Base-by-base conservation (phyloP, 2,329 filamentous ascomycete species). In the Teratosphaeria nubilosa region DNA sequence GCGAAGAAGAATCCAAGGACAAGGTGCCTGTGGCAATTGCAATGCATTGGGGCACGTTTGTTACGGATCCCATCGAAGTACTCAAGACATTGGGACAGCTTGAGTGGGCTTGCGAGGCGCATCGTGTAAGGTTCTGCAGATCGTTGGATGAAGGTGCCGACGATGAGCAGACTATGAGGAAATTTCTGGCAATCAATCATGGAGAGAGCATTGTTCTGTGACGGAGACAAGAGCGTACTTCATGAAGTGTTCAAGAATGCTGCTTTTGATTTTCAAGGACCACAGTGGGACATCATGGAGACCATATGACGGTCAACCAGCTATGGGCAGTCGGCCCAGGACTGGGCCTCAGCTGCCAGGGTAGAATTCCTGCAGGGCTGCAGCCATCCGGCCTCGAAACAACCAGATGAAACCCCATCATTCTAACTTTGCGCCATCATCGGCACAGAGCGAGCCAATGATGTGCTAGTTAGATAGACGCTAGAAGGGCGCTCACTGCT, bases 41-140 rank as follows among this genome's bases (percentile, higher is more conserved):
- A 16, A 57, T 59, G 54, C 58, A 60, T 41, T 60, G 58, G 58
- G 58, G 58, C 34, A 60, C 58, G 6, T 60, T 54, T n/a, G 41
- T 55, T 1, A 56, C 37, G 16, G 52, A 57, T 14, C 27, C 55
- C 6, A 37, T 52, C 5, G 58, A 60, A 25, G 56, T 60, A 1
- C 22, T 60, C 13, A 55, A 57, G 52, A 57, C 58, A 3, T 25
- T 57, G 16, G 56, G 58, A 2, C 55, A 57, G 56, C 53, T 60
- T 2, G 52, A 60, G 41, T 57, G 56, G 58, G 58, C 58, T 55
- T 60, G 58, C 27, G 54, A 53, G n/a, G 58, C 58, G 41, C 58
- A 59, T 22, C 27, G 22, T 5, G 4, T 59, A 14, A 13, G 5
- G 30, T 59, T 59, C 20, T 55, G 50, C 10, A 56, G 54, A n/a